Base-by-base conservation (phyloP, 768 basidiomycete species). In the Leccinum arenicola region DNA sequence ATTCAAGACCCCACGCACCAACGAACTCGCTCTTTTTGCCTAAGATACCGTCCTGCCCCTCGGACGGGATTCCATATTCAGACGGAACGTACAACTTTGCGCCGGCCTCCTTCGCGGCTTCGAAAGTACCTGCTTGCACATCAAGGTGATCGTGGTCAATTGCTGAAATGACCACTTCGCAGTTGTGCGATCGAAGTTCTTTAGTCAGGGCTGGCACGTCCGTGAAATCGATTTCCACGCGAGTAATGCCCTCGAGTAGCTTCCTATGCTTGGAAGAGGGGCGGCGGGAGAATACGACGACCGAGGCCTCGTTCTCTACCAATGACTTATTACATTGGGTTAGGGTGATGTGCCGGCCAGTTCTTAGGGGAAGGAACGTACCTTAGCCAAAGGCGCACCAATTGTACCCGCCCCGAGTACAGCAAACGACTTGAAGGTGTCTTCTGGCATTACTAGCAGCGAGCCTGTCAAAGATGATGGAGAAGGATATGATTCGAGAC, bases 51-150 rank as follows among this genome's bases (percentile, higher is more conserved):
- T 67, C 65, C 50, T 69, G 64, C 2, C 58, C 62, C 35, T 60
- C 73, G 25, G 61, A 57, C 11, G 66, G 66, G 4, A 57, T 56
- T 54, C 61, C 61, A 27, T 55, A 75, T 51, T 74, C 73, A 33
- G 70, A 72, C 2, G 73, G 74, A 25, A 76, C 60, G 36, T 67
- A 72, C 36, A 72, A 50, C 40, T 72, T 64, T 19, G 70, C 72
- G n/a, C 62, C 64, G 3, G 66, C 70, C 0, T 62, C 60, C 59
- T 71, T 75, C 3, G 72, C 67, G 7, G 72, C 70, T 5, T 72
- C 71, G 1, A 67, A 63, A 23, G 68, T 67, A n/a, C 55, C 23
- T 27, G 54, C 57, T 57, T 76, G 69, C 4, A 58, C 57, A 3
- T 56, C 61, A 9, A 68, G 62, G 6, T 62, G 52, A 25, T 68